Conservation (phyloP, 2,329 filamentous ascomycete genomes). For the Sphaerulina musiva region DNA sequence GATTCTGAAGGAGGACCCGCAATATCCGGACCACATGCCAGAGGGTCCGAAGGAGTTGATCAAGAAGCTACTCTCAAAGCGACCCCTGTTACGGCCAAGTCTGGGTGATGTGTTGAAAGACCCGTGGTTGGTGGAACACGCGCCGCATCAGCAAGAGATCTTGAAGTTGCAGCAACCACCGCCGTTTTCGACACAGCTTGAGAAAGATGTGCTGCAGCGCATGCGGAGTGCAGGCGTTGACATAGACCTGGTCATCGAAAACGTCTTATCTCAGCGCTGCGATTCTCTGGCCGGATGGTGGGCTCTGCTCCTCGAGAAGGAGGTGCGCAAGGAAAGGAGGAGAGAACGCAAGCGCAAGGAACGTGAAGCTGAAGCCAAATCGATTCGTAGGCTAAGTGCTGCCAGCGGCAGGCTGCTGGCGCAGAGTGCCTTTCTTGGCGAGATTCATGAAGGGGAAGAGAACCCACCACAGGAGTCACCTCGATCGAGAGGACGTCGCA, state of each 20-base stretch:
- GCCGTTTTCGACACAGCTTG: constrained; percentile 76
- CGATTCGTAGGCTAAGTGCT: constrained; percentile 73
- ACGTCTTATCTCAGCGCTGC: constrained; percentile 81
- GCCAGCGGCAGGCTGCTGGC: constrained; percentile 81
- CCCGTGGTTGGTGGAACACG: constrained; percentile 80
- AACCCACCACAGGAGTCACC: constrained; percentile 49
- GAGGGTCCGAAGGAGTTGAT: constrained; percentile 71
- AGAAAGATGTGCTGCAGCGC: constrained; percentile 83
- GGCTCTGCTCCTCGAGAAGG: constrained; percentile 89
- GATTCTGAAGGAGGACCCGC: constrained; percentile 80
- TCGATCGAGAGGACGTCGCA: constrained; percentile 66
- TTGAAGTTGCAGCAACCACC: constrained; percentile 72
- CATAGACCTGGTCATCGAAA: constrained; percentile 89
- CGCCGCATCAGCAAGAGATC: constrained; percentile 81
- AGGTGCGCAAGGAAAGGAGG: constrained; percentile 75
- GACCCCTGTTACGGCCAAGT: constrained; percentile 73
- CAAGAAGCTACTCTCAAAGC: constrained; percentile 76
- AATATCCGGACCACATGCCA: constrained; percentile 73
- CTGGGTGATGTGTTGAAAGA: constrained; percentile 81
- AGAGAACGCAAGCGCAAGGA: constrained; percentile 79
- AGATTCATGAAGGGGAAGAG: constrained; percentile 68
- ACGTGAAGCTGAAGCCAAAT: constrained; percentile 72
- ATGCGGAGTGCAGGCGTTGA: constrained; percentile 93
- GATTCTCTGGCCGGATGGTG: constrained; percentile 93
- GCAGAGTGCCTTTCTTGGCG: constrained; percentile 61